Evolutionary conservation across 805 yeast genomes (phyloP).

Genomic region (Wickerhamomyces alni): DNA sequence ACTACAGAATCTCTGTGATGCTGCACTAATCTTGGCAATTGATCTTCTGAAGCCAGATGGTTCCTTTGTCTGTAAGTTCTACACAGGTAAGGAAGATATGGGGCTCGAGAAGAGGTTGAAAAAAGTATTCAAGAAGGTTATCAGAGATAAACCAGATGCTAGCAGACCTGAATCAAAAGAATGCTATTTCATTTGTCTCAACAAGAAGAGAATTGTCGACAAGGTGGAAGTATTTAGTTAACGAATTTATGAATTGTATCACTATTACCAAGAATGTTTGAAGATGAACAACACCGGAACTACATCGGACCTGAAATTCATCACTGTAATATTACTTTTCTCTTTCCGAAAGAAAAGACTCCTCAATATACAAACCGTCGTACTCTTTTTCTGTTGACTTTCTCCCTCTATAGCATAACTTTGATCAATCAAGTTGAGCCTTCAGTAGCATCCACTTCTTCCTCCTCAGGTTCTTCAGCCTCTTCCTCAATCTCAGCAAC

Average conservation of each 20-base stretch:
- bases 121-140: slow-evolving; percentile 55
- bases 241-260: background rate
- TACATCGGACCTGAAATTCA: too few relatives aligned
- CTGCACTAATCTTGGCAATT: slow-evolving; percentile 73
- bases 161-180: slow-evolving; percentile 78
- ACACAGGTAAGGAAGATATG: slow-evolving; percentile 74
- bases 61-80: slow-evolving; percentile 73
- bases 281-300: too few relatives aligned
- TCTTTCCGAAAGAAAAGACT: background rate
- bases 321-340: too few relatives aligned
- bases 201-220: slow-evolving; percentile 36
- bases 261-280: too few relatives aligned
- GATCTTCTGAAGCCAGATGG: slow-evolving; percentile 71
- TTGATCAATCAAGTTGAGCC: too few relatives aligned
- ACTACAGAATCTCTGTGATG: slow-evolving; percentile 73
- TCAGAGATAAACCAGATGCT: slow-evolving; percentile 73
- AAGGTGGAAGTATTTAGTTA: slow-evolving; percentile 38
- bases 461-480: background rate
- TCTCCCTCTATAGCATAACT: background rate
- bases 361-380: too few relatives aligned
- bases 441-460: too few relatives aligned
- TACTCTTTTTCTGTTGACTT: too few relatives aligned
- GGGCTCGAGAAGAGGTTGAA: slow-evolving; percentile 54
- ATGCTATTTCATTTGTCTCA: slow-evolving; percentile 69
- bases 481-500: slow-evolving; percentile 1